A percentile compares a stretch with the other conserved stretches of the same genome.
Conservation (phyloP, 129 eudicot genomes). For the Flaveria ramosissima region DNA sequence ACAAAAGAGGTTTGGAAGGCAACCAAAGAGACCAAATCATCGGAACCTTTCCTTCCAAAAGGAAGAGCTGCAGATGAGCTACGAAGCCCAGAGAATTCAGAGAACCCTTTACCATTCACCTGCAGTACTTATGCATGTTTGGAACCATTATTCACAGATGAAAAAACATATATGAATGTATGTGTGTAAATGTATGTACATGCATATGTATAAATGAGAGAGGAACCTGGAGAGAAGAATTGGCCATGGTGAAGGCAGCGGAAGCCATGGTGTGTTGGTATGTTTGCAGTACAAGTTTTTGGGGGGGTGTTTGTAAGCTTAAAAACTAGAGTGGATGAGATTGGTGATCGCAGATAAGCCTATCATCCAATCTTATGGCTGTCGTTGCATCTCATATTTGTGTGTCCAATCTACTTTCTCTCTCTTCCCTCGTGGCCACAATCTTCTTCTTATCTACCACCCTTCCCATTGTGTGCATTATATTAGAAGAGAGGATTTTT, state of each 20-base stretch:
- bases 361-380: conserved; percentile 71
- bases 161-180: too few relatives aligned
- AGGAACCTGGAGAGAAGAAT: conserved; percentile 63
- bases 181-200: too few relatives aligned
- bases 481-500: too few relatives aligned
- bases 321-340: conserved; percentile 64
- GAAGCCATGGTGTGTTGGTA: conserved; percentile 44
- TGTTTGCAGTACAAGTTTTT: conserved; percentile 23
- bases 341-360: conserved; percentile 62
- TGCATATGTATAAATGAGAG: background rate
- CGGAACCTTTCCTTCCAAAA: conserved; percentile 54
- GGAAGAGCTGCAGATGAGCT: conserved; percentile 62
- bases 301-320: conserved; percentile 39
- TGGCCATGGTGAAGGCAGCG: conserved; percentile 77
- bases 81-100: conserved; percentile 79
- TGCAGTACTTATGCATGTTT: conserved; percentile 19
- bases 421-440: conserved; percentile 30
- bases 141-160: background rate
- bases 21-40: conserved; percentile 69
- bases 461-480: background rate
- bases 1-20: conserved; percentile 80
- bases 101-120: conserved; percentile 67
- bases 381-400: conserved; percentile 44
- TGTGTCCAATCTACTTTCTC: conserved; percentile 38
- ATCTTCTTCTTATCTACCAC: conserved; percentile 31